Evolutionary conservation across 176 grass and related monocot species (phyloP), one percentile per base, ranked within the genome.

Genomic region (Raddia distichophylla): DNA sequence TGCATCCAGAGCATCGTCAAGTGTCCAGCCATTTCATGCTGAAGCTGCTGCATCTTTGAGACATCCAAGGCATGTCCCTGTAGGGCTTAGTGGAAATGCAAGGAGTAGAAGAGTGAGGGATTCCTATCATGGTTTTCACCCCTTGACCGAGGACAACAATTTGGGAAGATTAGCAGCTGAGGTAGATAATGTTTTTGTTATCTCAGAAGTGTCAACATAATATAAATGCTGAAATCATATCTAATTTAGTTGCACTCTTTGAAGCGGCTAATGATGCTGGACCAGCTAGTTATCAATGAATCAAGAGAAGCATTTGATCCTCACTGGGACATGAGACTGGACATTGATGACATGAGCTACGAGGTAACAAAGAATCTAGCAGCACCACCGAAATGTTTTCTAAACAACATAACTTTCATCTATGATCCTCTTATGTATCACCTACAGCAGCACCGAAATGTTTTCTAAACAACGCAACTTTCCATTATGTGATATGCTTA

Each of bases 341-440:
- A 99, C 82, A 89, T 96, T 80, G 97, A 99, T 53, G 86, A 95
- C 79, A 95, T 99, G 97, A 92, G 93, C 78, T 99, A 99, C 13
- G 97, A 99, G 89, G 97, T 92, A 76, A 70, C 71, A 58, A 80
- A 60, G 22, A 33, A 59, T 79, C 75, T 46, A 46, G 5, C 10
- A 55, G 14, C 40, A 64, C 27, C 56, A 59, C 51, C 20, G 17
- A 37, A 56, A 51, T 73, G 48, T 57, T 84, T 14, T 15, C 63
- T 8, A 40, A 67, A 52, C 12, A 78, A n/a, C n/a, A n/a, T n/a
- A n/a, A n/a, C n/a, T n/a, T n/a, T n/a, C n/a, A n/a, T n/a, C n/a
- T n/a, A n/a, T n/a, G n/a, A n/a, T 27, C 27, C 27, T 27, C 27
- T 27, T 27, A 27, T 27, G 27, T 27, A 27, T 27, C 27, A 27